Base-by-base conservation (phyloP, 352 stramenopile genomes). In the Pythium vanterpoolii region DNA sequence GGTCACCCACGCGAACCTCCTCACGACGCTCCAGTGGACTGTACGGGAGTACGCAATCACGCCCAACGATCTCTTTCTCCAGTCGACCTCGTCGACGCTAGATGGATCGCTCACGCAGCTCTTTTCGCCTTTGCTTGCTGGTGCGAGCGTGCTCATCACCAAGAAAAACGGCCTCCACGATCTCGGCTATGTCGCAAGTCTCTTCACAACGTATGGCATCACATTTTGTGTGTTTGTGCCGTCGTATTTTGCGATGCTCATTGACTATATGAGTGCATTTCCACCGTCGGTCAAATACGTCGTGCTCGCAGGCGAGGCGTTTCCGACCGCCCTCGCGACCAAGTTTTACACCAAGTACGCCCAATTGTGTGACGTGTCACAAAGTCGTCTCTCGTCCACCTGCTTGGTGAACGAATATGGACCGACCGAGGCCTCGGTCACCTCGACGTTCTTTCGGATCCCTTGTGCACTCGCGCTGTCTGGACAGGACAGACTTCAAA, bases 61-160 rank as follows among this genome's bases (percentile, higher is more conserved):
- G n/a, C 54, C 61, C 3, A 72, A 71, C 31, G 75, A 90, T 57
- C 59, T 85, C 10, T 83, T 89, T 13, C 78, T 87, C 3, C 74
- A 92, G 34, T 89, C 68, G 66, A 87, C 75, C 23, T 79, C 77
- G 3, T 73, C 71, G 8, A 87, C 77, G 5, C 56, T 87, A 10
- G 77, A 85, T 34, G 75, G 75, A 7, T 87, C 75, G 34, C 59
- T 87, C 3, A 85, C 77, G 4, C 77, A 87, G 31, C 73, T 87
- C 13, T 81, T 85, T 30, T 76, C 77, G 14, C 73, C 77, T 19
- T 64, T 85, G 10, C 44, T 83, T 9, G 63, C 57, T 11, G 77
- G 75, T 11, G 77, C 43, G 13, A 72, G 67, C 39, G 69, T 60
- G 9, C 38, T 77, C 14, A 77, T 85, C 34, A 85, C 75, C 13